These are phyloP conservation scores for Protea cynaroides DNA, from an alignment of 164 flowering plant species.

Conservation along the genomic window DNA sequence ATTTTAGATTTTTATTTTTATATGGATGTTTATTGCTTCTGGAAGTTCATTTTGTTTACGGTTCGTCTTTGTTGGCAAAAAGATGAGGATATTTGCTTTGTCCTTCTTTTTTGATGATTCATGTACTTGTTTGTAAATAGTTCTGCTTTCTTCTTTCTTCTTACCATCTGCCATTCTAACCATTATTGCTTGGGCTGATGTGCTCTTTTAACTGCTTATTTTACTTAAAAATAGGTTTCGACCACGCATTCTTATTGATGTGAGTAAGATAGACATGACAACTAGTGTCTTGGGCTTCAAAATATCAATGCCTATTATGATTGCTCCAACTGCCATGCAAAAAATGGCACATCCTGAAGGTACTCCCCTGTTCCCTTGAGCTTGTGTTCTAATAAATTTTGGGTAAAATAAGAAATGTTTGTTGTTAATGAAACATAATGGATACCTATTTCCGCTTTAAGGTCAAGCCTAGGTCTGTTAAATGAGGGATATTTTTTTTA, in stretches of 20 bases:
- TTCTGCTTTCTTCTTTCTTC: background rate
- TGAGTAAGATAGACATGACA: slow-evolving; percentile 41
- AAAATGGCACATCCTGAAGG: slow-evolving; percentile 70
- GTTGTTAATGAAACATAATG: background rate
- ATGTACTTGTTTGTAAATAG: background rate
- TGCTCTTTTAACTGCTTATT: background rate
- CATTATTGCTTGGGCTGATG: background rate
- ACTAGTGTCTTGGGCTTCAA: slow-evolving; percentile 58
- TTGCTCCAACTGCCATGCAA: slow-evolving; percentile 57
- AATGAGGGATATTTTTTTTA: background rate
- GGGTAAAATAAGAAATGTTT: background rate
- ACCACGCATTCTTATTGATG: slow-evolving; percentile 57
- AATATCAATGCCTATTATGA: slow-evolving; percentile 59
- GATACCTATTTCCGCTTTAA: background rate
- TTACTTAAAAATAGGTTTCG: slow-evolving; percentile 30
- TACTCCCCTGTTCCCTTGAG: slow-evolving; percentile 9
- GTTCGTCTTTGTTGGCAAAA: no score
- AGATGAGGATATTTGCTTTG: no score
- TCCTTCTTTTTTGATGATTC: background rate
- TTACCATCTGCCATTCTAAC: background rate
- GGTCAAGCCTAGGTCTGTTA: background rate
- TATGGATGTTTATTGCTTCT: no score
- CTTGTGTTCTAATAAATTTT: background rate
- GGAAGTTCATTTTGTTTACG: no score
- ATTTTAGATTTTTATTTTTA: no score